phyloP scores from a whole-genome alignment of 176 grass and related monocot species.

The Neostapfia colusana region DNA sequence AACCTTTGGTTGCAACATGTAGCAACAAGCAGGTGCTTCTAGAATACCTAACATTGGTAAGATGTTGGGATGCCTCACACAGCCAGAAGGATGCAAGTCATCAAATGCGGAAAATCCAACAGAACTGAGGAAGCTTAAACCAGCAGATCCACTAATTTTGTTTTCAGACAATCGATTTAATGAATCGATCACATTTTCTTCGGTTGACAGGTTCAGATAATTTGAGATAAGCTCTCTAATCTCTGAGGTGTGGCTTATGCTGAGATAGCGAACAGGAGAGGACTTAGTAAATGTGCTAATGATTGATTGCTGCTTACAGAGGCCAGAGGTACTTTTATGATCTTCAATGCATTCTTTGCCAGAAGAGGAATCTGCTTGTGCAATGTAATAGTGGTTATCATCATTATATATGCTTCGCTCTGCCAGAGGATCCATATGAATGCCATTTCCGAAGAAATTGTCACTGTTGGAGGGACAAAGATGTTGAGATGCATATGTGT shows the following conservation, averaged over 20 bases:
- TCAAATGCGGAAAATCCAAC: slow-evolving; percentile 72
- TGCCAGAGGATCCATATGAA: slow-evolving; percentile 17
- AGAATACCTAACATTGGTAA: slow-evolving; percentile 72
- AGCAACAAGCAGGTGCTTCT: slow-evolving; percentile 54
- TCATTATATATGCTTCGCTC: slow-evolving; percentile 12
- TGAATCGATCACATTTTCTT: slow-evolving; percentile 68
- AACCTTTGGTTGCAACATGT: slow-evolving; percentile 67
- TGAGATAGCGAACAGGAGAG: slow-evolving; percentile 58
- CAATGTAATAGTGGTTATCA: slow-evolving; percentile 35
- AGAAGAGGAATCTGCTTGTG: slow-evolving; percentile 34
- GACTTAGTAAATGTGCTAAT: slow-evolving; percentile 51
- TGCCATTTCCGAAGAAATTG: slow-evolving; percentile 42
- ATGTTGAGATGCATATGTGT: slow-evolving; percentile 10
- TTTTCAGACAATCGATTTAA: slow-evolving; percentile 72
- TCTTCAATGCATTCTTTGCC: slow-evolving; percentile 31
- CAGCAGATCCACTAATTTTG: slow-evolving; percentile 52
- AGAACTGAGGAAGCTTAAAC: slow-evolving; percentile 69
- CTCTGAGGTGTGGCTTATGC: slow-evolving; percentile 46
- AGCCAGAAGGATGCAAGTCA: slow-evolving; percentile 48
- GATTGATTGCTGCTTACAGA: slow-evolving; percentile 30
- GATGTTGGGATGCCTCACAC: slow-evolving; percentile 82
- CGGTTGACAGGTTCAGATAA: slow-evolving; percentile 52
- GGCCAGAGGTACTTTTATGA: slow-evolving; percentile 40
- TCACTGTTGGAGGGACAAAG: slow-evolving; percentile 27
- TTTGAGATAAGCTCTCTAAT: slow-evolving; percentile 59